Percentiles rank a stretch among this genome's conserved stretches.
These are phyloP conservation scores for Fennellomyces sp. DNA, from an alignment of 371 early-diverging fungal genomes.

Conservation along the genomic window DNA sequence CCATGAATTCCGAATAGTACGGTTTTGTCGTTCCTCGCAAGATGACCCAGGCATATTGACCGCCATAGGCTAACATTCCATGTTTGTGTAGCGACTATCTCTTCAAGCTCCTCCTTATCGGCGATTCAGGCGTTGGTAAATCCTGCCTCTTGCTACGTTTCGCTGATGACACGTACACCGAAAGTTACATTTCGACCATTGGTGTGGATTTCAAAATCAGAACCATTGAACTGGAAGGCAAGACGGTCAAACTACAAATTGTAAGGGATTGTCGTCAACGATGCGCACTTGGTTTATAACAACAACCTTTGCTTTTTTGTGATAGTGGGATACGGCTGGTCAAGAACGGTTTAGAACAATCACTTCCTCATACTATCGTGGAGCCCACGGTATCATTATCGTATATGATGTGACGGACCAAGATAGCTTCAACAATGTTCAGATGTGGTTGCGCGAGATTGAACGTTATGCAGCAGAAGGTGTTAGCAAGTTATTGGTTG, in stretches of 20 bases:
- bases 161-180: constrained; percentile 98
- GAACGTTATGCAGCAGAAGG: constrained; percentile 58
- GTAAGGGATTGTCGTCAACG: constrained; percentile 35
- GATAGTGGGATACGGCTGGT: constrained; percentile 95
- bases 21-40: neutral
- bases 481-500: constrained; percentile 94
- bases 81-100: constrained; percentile 84
- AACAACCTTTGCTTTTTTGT: neutral
- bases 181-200: constrained; percentile 98
- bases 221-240: constrained; percentile 97
- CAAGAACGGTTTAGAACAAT: constrained; percentile 99
- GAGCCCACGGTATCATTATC: constrained; percentile 98
- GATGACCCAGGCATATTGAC: neutral
- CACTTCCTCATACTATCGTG: constrained; percentile 94
- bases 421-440: constrained; percentile 90
- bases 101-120: constrained; percentile 98
- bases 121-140: constrained; percentile 99
- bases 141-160: constrained; percentile 97
- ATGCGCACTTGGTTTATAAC: neutral
- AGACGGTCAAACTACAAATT: constrained; percentile 98
- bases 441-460: constrained; percentile 94
- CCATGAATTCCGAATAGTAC: constrained; percentile 18
- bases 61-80: neutral
- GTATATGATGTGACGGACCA: constrained; percentile 99
- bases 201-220: constrained; percentile 99